A percentile compares a stretch with the other conserved stretches of the same genome.
These are phyloP conservation scores for Thielaviopsis punctulata DNA, from an alignment of 2,329 filamentous ascomycete genomes.

Conservation along the genomic window DNA sequence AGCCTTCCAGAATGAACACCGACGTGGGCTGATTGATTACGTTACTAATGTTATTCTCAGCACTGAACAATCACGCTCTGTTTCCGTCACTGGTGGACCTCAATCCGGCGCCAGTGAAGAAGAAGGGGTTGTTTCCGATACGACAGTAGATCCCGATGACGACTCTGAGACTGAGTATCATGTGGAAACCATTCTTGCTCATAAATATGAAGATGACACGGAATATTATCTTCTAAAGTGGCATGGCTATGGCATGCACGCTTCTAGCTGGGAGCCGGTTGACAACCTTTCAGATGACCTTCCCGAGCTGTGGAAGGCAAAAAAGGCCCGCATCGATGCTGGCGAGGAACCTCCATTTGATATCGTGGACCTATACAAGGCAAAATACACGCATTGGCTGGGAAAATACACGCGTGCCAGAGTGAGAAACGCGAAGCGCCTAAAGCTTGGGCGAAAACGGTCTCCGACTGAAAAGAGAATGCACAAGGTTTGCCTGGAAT, in stretches of 20 bases:
- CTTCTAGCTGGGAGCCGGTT: conserved; percentile 34
- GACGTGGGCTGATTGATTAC: no score
- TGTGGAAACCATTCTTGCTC: conserved; percentile 34
- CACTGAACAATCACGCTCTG: not conserved
- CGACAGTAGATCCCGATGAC: conserved; percentile 18
- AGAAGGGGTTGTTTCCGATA: conserved; percentile 20
- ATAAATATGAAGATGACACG: conserved; percentile 19
- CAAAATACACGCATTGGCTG: not conserved
- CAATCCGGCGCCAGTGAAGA: conserved; percentile 10
- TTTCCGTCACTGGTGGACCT: not conserved
- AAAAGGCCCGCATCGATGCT: not conserved
- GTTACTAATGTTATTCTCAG: not conserved
- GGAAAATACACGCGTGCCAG: not conserved
- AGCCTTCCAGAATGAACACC: no score
- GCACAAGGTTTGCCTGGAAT: not conserved
- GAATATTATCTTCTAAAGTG: conserved; percentile 22
- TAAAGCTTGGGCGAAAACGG: not conserved
- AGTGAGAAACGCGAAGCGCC: not conserved
- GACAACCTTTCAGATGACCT: conserved; percentile 21
- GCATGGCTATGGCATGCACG: conserved; percentile 20
- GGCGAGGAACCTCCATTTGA: not conserved
- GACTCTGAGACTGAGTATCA: conserved; percentile 29
- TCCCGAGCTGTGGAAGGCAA: not conserved
- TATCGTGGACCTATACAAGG: not conserved
- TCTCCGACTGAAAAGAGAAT: not conserved